Conservation (phyloP, 139 green algal species). For the Picochlorum sp. region DNA sequence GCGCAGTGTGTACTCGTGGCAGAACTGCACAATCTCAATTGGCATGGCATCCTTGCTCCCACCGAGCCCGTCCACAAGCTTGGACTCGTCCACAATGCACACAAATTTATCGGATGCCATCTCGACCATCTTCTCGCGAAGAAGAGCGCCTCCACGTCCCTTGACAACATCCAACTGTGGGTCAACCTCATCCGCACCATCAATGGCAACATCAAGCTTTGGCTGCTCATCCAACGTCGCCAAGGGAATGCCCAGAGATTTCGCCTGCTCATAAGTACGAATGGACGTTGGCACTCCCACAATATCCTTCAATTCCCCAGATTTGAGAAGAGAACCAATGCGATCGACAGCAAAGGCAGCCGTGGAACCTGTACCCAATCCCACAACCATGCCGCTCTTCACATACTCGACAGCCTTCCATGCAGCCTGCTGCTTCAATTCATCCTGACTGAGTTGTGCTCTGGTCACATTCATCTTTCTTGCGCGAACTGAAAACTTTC, state of each 20-base stretch:
- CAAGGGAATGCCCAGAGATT: conserved; percentile 86
- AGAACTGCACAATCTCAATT: conserved; percentile 99
- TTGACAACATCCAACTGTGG: conserved; percentile 95
- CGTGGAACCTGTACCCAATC: conserved; percentile 95
- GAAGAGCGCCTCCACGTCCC: conserved; percentile 90
- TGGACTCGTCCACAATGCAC: conserved; percentile 98
- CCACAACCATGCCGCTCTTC: conserved; percentile 90
- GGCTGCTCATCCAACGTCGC: conserved; percentile 91
- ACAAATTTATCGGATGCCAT: conserved; percentile 88
- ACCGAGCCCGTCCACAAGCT: conserved; percentile 81
- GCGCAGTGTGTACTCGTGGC: conserved; percentile 80
- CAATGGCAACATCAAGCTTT: conserved; percentile 94
- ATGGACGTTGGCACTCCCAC: conserved; percentile 90
- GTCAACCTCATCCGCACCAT: conserved; percentile 97
- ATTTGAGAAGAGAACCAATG: conserved; percentile 81
- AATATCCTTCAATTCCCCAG: conserved; percentile 90
- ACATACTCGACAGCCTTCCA: conserved; percentile 97
- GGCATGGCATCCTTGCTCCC: conserved; percentile 90
- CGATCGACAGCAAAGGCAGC: conserved; percentile 97
- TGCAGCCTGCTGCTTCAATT: conserved; percentile 89
- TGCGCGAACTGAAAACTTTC: not conserved
- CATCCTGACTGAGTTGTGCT: conserved; percentile 63
- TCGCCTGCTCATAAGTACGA: conserved; percentile 86
- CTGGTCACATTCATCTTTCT: not conserved
- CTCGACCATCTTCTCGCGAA: conserved; percentile 99